Evolutionary conservation across 805 yeast genomes (phyloP).

Genomic region (Candida nonsorbophila): DNA sequence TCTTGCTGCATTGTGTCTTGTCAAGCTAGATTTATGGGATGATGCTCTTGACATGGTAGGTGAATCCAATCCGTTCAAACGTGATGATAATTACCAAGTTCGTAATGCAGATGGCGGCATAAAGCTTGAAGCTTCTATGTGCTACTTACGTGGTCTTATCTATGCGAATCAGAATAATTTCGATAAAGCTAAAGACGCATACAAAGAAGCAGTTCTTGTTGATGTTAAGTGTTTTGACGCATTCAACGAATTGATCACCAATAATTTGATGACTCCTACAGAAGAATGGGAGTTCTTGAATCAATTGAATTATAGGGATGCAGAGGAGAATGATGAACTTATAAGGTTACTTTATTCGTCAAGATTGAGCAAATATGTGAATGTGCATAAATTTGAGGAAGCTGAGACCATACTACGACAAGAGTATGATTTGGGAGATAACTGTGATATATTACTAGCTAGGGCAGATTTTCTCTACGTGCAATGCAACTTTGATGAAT

Average conservation of each 20-base stretch:
- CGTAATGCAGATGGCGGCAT: conserved; percentile 75
- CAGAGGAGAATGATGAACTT: conserved; percentile 77
- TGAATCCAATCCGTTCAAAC: conserved; percentile 68
- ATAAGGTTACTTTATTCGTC: conserved; percentile 74
- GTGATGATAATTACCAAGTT: conserved; percentile 33
- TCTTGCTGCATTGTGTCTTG: conserved; percentile 68
- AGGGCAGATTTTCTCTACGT: conserved; percentile 66
- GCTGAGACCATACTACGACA: conserved; percentile 63
- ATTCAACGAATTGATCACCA: conserved; percentile 67
- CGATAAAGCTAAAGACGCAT: conserved; percentile 81
- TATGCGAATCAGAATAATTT: conserved; percentile 79
- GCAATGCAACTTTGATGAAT: conserved; percentile 74
- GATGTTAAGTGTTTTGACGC: conserved; percentile 95
- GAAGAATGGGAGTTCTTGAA: conserved; percentile 84
- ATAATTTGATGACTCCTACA: conserved; percentile 69
- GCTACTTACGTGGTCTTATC: conserved; percentile 78
- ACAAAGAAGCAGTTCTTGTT: conserved; percentile 76
- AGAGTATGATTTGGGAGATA: conserved; percentile 65
- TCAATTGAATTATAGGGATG: conserved; percentile 60
- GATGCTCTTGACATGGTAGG: conserved; percentile 86
- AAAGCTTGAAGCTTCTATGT: conserved; percentile 80
- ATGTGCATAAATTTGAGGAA: conserved; percentile 53
- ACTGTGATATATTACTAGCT: conserved; percentile 63
- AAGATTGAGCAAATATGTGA: conserved; percentile 65
- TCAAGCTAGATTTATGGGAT: conserved; percentile 73